Base-by-base conservation (phyloP, 176 grass and related monocot genomes). In the Thinopyrum elongatum region DNA sequence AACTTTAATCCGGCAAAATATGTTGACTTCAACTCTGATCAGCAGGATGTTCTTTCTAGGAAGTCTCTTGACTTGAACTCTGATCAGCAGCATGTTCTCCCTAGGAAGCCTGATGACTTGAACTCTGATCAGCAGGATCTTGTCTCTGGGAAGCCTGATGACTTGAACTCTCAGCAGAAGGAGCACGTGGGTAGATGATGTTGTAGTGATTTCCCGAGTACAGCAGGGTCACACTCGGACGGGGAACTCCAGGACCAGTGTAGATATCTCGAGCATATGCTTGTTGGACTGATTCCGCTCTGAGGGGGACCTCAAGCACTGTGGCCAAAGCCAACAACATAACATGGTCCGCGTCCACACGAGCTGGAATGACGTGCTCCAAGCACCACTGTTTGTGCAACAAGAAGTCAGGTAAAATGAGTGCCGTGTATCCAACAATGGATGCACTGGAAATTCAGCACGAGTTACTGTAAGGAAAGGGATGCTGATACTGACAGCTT, bases 371-470 rank as follows among this genome's bases (percentile, higher is more conserved):
- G 59, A 62, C 47, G 14, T 78, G 8, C 6, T 0, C 2, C 6
- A 10, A 14, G 25, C 86, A 88, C 86, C 86, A 88, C 86, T 88
- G 86, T 69, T 88, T 28, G 39, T 16, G 69, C 28, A 77, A 30
- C 16, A 41, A 76, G 1, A 63, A 13, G 62, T 29, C 2, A 23
- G 26, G 38, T 78, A 70, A 21, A 47, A 30, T 67, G 57, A 59
- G 34, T 65, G 61, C 19, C 11, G 76, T n/a, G 22, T 78, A 29
- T 78, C 39, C 63, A 78, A 8, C 6, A 85, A 78, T 6, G 36
- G 16, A 39, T 85, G 74, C 74, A 85, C 14, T 68, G 13, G 19
- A 61, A 17, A 33, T 83, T 83, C 72, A 77, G 10, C 58, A 88
- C 23, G 7, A 70, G 41, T 19, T 78, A 58, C 26, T 57, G 31